Percentiles rank a stretch among this genome's conserved stretches.
phyloP scores from a whole-genome alignment of 2,329 filamentous ascomycete species.

The Colletotrichum sp. region DNA sequence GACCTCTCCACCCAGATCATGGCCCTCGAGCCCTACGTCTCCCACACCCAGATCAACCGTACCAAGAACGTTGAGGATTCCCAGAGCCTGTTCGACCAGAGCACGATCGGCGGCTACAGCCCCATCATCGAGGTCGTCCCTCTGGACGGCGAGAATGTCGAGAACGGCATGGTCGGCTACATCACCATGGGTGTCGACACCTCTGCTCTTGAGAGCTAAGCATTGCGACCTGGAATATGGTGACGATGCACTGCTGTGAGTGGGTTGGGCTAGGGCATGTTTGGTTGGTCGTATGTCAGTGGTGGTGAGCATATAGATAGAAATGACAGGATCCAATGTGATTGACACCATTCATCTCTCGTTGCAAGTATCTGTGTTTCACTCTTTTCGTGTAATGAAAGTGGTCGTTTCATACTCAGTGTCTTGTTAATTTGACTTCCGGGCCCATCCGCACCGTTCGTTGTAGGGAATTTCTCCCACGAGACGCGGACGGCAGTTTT shows the following conservation, averaged over 20 bases:
- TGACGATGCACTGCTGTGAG: not conserved
- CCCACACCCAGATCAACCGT: conserved; percentile 36
- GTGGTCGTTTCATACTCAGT: not conserved
- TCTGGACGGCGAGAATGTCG: not conserved
- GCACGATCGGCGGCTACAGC: not conserved
- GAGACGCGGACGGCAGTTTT: not conserved
- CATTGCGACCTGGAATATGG: not conserved
- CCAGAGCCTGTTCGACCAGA: not conserved
- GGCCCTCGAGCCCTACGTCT: conserved; percentile 46
- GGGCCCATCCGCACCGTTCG: not conserved
- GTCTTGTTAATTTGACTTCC: not conserved
- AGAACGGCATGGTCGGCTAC: conserved; percentile 3
- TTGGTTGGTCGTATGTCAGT: not conserved
- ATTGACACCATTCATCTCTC: not conserved
- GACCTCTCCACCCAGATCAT: conserved; percentile 41
- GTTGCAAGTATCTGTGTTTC: not conserved
- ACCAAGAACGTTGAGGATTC: conserved; percentile 1
- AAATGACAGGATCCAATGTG: not conserved
- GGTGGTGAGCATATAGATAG: not conserved
- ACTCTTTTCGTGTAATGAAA: not conserved
- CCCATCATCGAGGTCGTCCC: not conserved
- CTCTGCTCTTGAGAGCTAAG: not conserved
- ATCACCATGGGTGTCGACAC: conserved; percentile 5
- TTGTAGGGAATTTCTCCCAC: not conserved
- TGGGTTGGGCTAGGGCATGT: not conserved